A percentile compares a stretch with the other conserved stretches of the same genome.
phyloP scores from a whole-genome alignment of 805 yeast species.

The Wickerhamiella australiensis region DNA sequence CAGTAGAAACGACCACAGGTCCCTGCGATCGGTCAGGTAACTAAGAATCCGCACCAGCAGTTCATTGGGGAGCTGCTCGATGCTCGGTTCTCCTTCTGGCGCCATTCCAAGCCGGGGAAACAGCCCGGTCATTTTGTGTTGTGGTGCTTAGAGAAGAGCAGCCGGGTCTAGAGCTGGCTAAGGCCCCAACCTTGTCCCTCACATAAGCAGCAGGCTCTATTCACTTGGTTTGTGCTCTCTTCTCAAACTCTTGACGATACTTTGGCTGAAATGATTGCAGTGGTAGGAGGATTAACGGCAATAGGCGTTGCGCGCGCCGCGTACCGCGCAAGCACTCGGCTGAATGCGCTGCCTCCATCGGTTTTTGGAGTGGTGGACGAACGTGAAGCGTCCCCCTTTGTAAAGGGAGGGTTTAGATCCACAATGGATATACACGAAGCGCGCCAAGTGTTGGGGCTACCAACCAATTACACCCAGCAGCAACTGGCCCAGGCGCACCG shows the following conservation, averaged over 20 bases:
- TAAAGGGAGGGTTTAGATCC: slow-evolving; percentile 28
- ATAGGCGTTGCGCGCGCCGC: slow-evolving; percentile 28
- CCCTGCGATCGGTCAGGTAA: slow-evolving; percentile 17
- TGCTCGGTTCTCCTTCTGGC: neutral
- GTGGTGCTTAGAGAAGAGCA: neutral
- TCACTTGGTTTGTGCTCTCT: too few relatives aligned
- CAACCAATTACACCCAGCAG: slow-evolving; percentile 32
- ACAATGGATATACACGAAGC: slow-evolving; percentile 44
- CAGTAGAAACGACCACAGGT: slow-evolving; percentile 33
- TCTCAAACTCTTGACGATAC: too few relatives aligned
- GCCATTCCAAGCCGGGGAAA: slow-evolving; percentile 1
- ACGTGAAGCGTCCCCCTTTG: slow-evolving; percentile 18
- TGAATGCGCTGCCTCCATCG: slow-evolving; percentile 24
- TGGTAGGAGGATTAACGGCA: slow-evolving; percentile 23
- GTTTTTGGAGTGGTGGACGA: slow-evolving; percentile 21
- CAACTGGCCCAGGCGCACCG: slow-evolving; percentile 70
- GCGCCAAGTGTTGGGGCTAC: slow-evolving; percentile 37
- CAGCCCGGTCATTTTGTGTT: neutral
- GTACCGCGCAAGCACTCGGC: slow-evolving; percentile 24
- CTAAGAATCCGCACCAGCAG: slow-evolving; percentile 21
- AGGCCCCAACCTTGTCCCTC: neutral
- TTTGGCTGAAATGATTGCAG: slow-evolving; percentile 23
- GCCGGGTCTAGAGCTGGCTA: neutral
- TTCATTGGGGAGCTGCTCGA: slow-evolving; percentile 36
- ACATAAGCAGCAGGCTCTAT: neutral